Evolutionary conservation across 805 yeast species (phyloP), one percentile per base, ranked within the genome.

Genomic region (Schwanniomyces vanrijiae): DNA sequence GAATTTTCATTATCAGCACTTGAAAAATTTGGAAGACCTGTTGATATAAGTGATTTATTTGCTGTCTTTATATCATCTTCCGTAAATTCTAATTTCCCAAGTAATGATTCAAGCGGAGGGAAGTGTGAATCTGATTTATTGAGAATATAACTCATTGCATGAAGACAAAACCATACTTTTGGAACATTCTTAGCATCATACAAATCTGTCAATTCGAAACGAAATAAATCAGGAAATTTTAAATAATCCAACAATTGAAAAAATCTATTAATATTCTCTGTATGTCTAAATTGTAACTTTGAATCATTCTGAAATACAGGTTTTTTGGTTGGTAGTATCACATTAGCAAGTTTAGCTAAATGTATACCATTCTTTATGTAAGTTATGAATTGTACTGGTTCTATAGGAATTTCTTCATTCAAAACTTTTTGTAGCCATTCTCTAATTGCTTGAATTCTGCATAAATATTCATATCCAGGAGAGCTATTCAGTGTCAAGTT

Each of bases 101-200:
- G 84, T 28, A 88, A 65, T 51, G 81, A 78, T 28, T 75, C 77
- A 59, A 92, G 78, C 3, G 73, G 67, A 1, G 91, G 88, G 19
- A 84, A 83, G 16, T 69, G 67, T 5, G 63, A 45, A 21, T 79
- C 77, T 22, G 81, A 73, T 54, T 76, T 74, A 49, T 84, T 77
- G 46, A 94, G 73, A 61, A 89, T 81, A 55, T 81, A 88, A 43
- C 90, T 83, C 53, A 92, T 68, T 2, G 97, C 97, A 69, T 92
- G 97, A 31, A 94, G 67, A 55, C 97, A 91, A 66, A 90, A 90
- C 61, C 94, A 86, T 21, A 94, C 98, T 60, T 89, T 91, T 13
- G 98, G 98, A 18, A 91, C 80, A 60, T 92, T 88, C 59, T 90
- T 91, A 60, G 86, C 85, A 60, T 94, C 97, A 66, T 90, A 94